A percentile compares a stretch with the other conserved stretches of the same genome.
These are phyloP conservation scores for Casuarina glauca DNA, from an alignment of 306 rosid species.

Conservation along the genomic window DNA sequence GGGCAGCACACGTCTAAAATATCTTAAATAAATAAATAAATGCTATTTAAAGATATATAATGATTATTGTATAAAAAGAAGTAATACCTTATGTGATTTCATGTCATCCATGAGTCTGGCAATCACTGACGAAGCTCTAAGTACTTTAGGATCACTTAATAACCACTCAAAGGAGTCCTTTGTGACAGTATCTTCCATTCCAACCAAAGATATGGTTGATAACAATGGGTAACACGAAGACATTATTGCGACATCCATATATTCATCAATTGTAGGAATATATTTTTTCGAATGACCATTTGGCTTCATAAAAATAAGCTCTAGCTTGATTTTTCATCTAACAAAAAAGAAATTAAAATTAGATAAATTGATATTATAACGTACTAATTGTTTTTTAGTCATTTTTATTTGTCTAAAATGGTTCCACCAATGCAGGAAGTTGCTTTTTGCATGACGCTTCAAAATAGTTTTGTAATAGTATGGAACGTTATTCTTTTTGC, in stretches of 20 bases:
- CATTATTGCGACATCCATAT: constrained; percentile 3
- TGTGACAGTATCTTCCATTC: constrained; percentile 12
- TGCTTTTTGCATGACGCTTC: too few relatives aligned
- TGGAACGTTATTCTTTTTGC: too few relatives aligned
- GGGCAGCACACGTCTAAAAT: too few relatives aligned
- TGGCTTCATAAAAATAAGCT: constrained; percentile 40
- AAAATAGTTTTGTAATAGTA: too few relatives aligned
- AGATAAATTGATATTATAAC: too few relatives aligned
- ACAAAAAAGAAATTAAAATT: too few relatives aligned
- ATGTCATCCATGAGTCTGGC: constrained; percentile 32
- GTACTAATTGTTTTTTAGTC: too few relatives aligned
- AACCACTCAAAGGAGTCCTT: constrained; percentile 43
- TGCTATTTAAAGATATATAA: too few relatives aligned
- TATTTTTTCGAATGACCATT: constrained; percentile 36
- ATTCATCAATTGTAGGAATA: constrained; percentile 40
- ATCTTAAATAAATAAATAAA: too few relatives aligned
- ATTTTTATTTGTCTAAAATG: too few relatives aligned
- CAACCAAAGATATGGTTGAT: neutral
- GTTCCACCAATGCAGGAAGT: too few relatives aligned
- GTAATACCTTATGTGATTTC: constrained; percentile 37
- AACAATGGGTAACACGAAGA: neutral
- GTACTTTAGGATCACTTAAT: constrained; percentile 25
- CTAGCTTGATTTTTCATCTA: constrained; percentile 22
- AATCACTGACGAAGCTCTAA: constrained; percentile 22
- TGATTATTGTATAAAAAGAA: too few relatives aligned